Conservation (phyloP, 2,329 filamentous ascomycete genomes). For the Alternaria sp. region DNA sequence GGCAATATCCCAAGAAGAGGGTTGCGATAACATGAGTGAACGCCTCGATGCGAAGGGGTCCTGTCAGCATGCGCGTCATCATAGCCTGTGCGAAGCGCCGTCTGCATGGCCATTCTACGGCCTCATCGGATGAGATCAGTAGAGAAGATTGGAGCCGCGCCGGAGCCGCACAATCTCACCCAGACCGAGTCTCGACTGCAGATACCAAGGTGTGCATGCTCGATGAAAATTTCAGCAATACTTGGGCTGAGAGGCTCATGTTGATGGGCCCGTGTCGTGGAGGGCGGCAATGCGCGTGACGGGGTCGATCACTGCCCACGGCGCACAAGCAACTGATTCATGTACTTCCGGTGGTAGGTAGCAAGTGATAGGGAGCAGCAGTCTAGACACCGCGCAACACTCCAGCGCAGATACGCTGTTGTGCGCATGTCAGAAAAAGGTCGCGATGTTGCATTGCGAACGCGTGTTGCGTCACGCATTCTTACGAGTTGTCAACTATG, state of each 20-base stretch:
- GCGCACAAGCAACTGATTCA: background rate
- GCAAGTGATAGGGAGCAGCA: background rate
- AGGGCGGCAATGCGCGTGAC: constrained; percentile 1
- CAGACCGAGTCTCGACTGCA: background rate
- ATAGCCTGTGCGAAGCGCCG: background rate
- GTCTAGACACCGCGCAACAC: background rate
- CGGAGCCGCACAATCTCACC: background rate
- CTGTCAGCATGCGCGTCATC: constrained; percentile 2
- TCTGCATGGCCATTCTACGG: constrained; percentile 11
- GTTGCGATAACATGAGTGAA: background rate
- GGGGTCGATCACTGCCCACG: background rate
- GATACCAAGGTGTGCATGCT: constrained; percentile 1
- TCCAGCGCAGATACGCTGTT: background rate
- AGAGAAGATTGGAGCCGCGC: background rate
- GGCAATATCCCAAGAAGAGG: constrained; percentile 4
- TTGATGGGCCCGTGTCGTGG: background rate
- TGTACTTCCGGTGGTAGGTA: background rate
- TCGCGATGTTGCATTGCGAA: background rate
- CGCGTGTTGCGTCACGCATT: background rate
- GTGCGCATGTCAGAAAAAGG: background rate
- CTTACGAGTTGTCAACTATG: background rate
- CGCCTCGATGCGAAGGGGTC: constrained; percentile 3
- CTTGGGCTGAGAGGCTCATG: background rate
- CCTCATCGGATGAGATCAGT: background rate
- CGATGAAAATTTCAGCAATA: background rate